phyloP scores from a whole-genome alignment of 2,329 filamentous ascomycete species.

The Alternaria dauci region DNA sequence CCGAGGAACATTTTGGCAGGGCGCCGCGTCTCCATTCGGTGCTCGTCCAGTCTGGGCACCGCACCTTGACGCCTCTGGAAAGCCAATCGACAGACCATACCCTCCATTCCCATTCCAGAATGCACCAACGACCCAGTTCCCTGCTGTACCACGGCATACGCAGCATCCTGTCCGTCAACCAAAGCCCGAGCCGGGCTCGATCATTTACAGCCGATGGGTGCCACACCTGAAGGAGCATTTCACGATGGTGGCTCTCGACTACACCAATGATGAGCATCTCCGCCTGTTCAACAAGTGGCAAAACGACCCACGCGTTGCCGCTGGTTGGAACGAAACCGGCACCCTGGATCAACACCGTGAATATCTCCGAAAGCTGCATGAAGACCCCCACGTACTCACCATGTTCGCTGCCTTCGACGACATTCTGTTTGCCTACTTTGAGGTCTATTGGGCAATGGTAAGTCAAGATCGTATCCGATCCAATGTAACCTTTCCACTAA shows the following conservation, averaged over 20 bases:
- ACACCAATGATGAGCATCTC: constrained; percentile 69
- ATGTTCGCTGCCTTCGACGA: constrained; percentile 77
- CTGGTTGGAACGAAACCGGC: constrained; percentile 82
- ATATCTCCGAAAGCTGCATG: constrained; percentile 73
- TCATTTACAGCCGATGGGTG: constrained; percentile 81
- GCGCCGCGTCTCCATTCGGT: constrained; percentile 54
- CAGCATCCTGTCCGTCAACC: constrained; percentile 75
- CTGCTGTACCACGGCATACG: constrained; percentile 62
- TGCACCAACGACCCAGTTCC: constrained; percentile 59
- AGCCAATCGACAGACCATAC: constrained; percentile 52
- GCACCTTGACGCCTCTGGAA: constrained; percentile 43
- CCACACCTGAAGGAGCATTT: constrained; percentile 79
- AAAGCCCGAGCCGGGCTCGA: constrained; percentile 74
- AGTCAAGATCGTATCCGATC: constrained; percentile 16
- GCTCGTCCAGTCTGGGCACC: constrained; percentile 53
- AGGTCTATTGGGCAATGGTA: constrained; percentile 79
- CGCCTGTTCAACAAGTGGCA: constrained; percentile 80
- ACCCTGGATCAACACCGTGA: constrained; percentile 76
- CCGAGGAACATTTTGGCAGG: constrained; percentile 59
- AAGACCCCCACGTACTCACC: constrained; percentile 75
- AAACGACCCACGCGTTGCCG: constrained; percentile 81
- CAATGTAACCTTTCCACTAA: constrained; percentile 25
- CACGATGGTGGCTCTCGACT: constrained; percentile 78
- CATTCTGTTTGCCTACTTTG: constrained; percentile 77
- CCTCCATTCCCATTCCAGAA: constrained; percentile 55